phyloP scores from a whole-genome alignment of 169 alveolate species.

The Neospora caninum region DNA sequence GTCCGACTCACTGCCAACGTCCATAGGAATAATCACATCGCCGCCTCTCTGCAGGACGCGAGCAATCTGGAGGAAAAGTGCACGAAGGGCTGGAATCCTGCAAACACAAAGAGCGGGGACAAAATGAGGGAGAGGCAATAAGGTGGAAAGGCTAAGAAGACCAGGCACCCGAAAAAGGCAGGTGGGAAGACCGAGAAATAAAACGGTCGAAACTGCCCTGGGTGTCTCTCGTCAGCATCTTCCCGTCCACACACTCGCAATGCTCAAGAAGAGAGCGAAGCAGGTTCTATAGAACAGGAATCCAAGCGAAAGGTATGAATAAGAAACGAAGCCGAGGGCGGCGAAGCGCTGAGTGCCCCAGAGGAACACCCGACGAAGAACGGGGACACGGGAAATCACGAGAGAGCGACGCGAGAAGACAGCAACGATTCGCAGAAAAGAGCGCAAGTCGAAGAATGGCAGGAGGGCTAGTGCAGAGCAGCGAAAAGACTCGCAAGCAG shows the following conservation, averaged over 20 bases:
- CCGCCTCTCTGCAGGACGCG: neutral
- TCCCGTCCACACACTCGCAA: too few species aligned
- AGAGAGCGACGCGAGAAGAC: neutral
- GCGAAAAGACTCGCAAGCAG: neutral
- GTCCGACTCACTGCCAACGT: neutral
- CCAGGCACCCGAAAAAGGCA: neutral
- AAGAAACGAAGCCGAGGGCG: too few species aligned
- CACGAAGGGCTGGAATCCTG: neutral
- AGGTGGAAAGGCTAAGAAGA: too few species aligned
- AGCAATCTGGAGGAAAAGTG: neutral
- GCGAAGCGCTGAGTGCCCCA: too few species aligned
- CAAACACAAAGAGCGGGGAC: neutral
- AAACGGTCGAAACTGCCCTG: too few species aligned
- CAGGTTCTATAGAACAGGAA: too few species aligned
- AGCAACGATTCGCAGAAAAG: neutral
- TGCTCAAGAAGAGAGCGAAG: too few species aligned
- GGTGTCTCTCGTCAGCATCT: too few species aligned
- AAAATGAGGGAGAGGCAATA: neutral
- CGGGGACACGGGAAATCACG: neutral
- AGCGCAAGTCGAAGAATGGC: neutral
- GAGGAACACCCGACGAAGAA: too few species aligned
- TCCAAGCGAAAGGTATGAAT: too few species aligned
- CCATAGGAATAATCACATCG: neutral
- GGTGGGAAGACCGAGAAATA: neutral
- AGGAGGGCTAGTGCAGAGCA: too few species aligned